Conservation (phyloP, 371 early-diverging fungal species). For the Polyrhizophydium stewartii region DNA sequence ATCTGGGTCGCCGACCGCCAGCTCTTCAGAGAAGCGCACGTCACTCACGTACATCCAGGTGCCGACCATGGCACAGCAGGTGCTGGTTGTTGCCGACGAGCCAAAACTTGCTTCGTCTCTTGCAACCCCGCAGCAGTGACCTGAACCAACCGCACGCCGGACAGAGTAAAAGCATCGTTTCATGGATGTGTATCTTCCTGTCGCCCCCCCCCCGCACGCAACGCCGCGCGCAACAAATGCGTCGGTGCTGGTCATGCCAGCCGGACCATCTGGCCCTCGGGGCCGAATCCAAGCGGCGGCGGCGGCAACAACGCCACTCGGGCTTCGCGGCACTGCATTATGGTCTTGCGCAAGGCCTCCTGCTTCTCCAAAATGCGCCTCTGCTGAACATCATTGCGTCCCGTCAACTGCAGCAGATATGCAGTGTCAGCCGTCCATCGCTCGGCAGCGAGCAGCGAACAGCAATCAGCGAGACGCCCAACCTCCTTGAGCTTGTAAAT, state of each 20-base stretch:
- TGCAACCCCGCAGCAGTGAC: neutral
- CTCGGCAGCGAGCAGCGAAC: neutral
- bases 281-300: no score
- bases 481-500: neutral
- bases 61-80: no score
- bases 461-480: neutral
- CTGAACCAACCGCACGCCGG: neutral
- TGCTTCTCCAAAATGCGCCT: neutral
- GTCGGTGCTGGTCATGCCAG: no score
- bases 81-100: no score
- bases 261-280: no score
- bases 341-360: neutral
- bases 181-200: neutral
- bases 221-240: no score
- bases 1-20: no score
- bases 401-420: neutral
- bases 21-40: no score
- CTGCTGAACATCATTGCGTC: no score
- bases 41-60: no score
- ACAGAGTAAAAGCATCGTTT: neutral
- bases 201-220: neutral
- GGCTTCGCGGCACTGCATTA: neutral
- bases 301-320: neutral
- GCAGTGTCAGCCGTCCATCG: neutral
- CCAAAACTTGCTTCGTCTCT: neutral